A percentile compares a stretch with the other conserved stretches of the same genome.
Conservation (phyloP, 2,329 filamentous ascomycete genomes). For the Sporothrix phasma region DNA sequence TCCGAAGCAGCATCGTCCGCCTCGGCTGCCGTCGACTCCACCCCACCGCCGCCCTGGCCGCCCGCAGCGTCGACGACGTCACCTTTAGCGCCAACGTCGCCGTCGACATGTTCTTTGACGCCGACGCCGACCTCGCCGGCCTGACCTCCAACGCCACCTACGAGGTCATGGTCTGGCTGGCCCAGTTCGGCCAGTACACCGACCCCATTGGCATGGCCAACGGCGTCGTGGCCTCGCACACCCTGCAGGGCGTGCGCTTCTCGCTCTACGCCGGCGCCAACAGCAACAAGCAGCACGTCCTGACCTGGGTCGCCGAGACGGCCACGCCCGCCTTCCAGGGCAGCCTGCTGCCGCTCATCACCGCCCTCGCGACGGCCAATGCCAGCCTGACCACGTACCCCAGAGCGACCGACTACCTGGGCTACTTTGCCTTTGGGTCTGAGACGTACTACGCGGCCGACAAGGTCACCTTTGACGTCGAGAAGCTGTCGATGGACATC, state of each 20-base stretch:
- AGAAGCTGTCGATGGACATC: conserved; percentile 28
- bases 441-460: conserved; percentile 36
- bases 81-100: conserved; percentile 45
- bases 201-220: conserved; percentile 36
- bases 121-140: conserved; percentile 30
- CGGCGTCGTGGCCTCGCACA: conserved; percentile 27
- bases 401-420: conserved; percentile 35
- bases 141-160: conserved; percentile 34
- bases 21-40: too few species aligned
- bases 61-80: conserved; percentile 45
- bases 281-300: conserved; percentile 33
- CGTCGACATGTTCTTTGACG: conserved; percentile 49
- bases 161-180: conserved; percentile 33
- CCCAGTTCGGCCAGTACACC: conserved; percentile 34
- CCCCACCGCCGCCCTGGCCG: conserved; percentile 11
- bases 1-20: neutral
- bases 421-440: conserved; percentile 43
- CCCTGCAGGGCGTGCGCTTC: conserved; percentile 34
- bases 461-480: conserved; percentile 40
- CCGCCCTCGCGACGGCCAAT: conserved; percentile 28
- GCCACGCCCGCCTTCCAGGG: conserved; percentile 34
- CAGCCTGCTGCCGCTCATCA: conserved; percentile 37
- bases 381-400: conserved; percentile 30
- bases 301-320: conserved; percentile 38
- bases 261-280: conserved; percentile 35